These are phyloP conservation scores for Microdochium paspali DNA, from an alignment of 2,329 filamentous ascomycete species.

Conservation along the genomic window DNA sequence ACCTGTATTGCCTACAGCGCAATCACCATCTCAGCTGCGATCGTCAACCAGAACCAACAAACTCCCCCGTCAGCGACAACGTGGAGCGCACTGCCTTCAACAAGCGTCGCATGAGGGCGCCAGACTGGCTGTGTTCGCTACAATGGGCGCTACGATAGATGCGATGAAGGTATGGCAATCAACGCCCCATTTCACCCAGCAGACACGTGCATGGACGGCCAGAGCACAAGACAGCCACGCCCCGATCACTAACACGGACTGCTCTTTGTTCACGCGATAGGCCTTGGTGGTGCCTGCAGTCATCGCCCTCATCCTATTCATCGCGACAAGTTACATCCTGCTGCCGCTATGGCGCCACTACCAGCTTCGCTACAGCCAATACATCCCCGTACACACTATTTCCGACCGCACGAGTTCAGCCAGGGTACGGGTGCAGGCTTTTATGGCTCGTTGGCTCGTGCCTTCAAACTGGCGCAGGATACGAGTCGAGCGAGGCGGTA, in stretches of 20 bases:
- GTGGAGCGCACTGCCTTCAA: background rate
- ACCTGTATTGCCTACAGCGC: background rate
- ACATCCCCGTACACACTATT: conserved; percentile 59
- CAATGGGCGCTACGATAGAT: background rate
- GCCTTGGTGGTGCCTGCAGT: conserved; percentile 61
- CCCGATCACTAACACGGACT: background rate
- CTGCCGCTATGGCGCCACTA: conserved; percentile 62
- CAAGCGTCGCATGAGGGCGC: background rate
- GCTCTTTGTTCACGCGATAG: conserved; percentile 27
- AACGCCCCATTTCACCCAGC: background rate
- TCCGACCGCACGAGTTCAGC: conserved; percentile 46
- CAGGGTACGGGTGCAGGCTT: conserved; percentile 37
- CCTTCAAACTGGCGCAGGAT: conserved; percentile 40
- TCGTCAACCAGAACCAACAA: background rate
- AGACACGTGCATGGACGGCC: background rate
- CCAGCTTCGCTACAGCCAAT: conserved; percentile 62
- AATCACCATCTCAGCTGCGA: background rate
- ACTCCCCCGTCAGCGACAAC: background rate
- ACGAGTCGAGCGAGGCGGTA: conserved; percentile 26
- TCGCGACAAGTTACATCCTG: conserved; percentile 54
- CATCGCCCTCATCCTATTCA: conserved; percentile 61
- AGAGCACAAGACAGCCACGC: background rate
- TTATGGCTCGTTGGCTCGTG: conserved; percentile 27
- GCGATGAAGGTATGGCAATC: conserved; percentile 25
- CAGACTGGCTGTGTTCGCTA: background rate